A percentile compares a stretch with the other conserved stretches of the same genome.
Evolutionary conservation across 148 eudicot genomes (phyloP).

Genomic region (Dysphania ambrosioides): DNA sequence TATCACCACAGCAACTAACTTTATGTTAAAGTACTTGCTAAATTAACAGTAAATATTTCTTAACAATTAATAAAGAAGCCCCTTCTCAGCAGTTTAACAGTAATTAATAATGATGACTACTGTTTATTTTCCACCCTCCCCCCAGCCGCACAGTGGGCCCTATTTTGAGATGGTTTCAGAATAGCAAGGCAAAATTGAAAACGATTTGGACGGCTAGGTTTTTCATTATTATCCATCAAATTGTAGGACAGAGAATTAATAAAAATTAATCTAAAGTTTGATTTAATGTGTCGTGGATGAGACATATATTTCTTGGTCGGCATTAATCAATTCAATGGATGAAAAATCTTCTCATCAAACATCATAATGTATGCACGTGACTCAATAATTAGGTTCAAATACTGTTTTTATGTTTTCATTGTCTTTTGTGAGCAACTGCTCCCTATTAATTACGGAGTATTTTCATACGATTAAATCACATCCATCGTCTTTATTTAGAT

Average conservation of each 20-base stretch:
- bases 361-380: slow-evolving; percentile 29
- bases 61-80: background rate
- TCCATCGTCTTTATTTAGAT: too few relatives aligned
- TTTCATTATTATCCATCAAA: background rate
- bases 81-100: background rate
- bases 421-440: too few relatives aligned
- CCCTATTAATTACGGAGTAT: too few relatives aligned
- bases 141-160: too few relatives aligned
- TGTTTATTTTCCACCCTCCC: too few relatives aligned
- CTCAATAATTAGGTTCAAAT: too few relatives aligned
- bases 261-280: background rate
- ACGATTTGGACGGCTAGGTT: slow-evolving; percentile 4
- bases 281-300: slow-evolving; percentile 19
- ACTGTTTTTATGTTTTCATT: too few relatives aligned
- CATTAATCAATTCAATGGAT: slow-evolving; percentile 18
- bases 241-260: background rate
- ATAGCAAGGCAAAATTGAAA: slow-evolving; percentile 12
- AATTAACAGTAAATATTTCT: background rate
- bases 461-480: too few relatives aligned
- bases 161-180: too few relatives aligned
- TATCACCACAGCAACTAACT: background rate
- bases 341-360: background rate
- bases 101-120: slow-evolving; percentile 7
- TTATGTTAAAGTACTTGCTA: background rate
- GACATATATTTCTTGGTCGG: slow-evolving; percentile 34